phyloP scores from a whole-genome alignment of 129 eudicot species.

The Chrysanthemum lavandulifolium region DNA sequence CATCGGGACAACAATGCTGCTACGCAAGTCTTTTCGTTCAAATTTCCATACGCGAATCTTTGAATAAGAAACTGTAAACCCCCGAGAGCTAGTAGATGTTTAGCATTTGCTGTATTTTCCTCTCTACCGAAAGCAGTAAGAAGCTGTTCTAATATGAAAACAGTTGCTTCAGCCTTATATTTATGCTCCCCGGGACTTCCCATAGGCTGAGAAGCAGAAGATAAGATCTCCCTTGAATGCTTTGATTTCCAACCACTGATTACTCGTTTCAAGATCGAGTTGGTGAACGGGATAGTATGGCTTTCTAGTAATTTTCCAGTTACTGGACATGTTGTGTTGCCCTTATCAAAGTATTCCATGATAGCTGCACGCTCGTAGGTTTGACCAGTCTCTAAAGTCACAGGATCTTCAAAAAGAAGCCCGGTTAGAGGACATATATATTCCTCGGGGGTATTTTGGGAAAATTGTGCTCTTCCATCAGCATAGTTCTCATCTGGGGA shows the following conservation, averaged over 20 bases:
- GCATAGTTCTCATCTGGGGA: no score
- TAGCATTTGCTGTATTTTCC: conserved; percentile 45
- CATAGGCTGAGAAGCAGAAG: conserved; percentile 46
- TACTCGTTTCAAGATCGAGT: conserved; percentile 67
- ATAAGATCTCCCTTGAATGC: conserved; percentile 47
- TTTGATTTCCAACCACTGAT: conserved; percentile 64
- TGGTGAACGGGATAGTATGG: conserved; percentile 51
- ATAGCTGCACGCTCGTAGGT: conserved; percentile 70
- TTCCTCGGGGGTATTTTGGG: conserved; percentile 48
- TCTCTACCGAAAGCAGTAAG: conserved; percentile 47
- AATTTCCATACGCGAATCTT: conserved; percentile 49
- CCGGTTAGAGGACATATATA: conserved; percentile 74
- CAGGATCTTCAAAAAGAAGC: conserved; percentile 67
- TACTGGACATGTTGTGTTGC: conserved; percentile 62
- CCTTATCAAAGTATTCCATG: conserved; percentile 49
- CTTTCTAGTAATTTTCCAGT: conserved; percentile 48
- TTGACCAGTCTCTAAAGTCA: conserved; percentile 80
- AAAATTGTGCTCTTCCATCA: conserved; percentile 18
- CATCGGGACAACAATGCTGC: conserved; percentile 54
- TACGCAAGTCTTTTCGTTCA: conserved; percentile 50
- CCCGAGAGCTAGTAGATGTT: conserved; percentile 53
- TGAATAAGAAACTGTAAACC: conserved; percentile 65
- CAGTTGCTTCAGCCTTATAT: conserved; percentile 45
- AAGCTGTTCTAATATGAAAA: conserved; percentile 63
- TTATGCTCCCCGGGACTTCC: conserved; percentile 38